Evolutionary conservation across 2,329 filamentous ascomycete genomes (phyloP).

Genomic region (Trichoderma asperellum): DNA sequence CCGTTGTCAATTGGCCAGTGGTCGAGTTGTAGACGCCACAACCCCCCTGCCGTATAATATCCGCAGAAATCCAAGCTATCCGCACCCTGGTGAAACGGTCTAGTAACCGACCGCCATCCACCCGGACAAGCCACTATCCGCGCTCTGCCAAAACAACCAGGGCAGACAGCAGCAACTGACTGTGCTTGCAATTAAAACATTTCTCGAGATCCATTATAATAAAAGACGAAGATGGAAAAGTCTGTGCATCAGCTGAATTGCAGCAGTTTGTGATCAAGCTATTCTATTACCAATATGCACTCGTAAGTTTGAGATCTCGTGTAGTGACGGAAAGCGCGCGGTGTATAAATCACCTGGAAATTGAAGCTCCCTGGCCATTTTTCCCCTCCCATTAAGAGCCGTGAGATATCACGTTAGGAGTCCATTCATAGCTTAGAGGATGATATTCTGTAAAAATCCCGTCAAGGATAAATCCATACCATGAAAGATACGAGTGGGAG

Average conservation of each 20-base stretch:
- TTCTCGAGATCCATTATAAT: not conserved
- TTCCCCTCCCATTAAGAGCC: too few species aligned
- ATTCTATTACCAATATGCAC: not conserved
- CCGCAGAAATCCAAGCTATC: conserved; percentile 14
- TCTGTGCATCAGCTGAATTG: not conserved
- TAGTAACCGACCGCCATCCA: conserved; percentile 21
- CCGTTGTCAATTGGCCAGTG: conserved; percentile 6
- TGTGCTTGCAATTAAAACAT: not conserved
- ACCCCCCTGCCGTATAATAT: not conserved
- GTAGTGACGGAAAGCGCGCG: not conserved
- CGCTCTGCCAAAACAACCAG: not conserved
- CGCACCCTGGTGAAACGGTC: conserved; percentile 20
- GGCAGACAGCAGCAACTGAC: not conserved
- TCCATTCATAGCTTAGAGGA: not conserved
- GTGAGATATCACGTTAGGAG: not conserved
- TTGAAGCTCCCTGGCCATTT: not conserved
- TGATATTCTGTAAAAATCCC: not conserved
- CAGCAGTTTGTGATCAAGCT: not conserved
- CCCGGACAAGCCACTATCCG: conserved; percentile 17
- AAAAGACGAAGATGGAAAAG: not conserved
- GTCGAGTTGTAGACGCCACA: conserved; percentile 21
- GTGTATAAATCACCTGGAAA: not conserved
- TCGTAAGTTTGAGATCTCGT: not conserved
- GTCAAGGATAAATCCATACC: not conserved
- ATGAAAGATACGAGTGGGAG: not conserved